A percentile compares a stretch with the other conserved stretches of the same genome.
Evolutionary conservation across 75 land plant genomes (phyloP).

Genomic region (Larix kaempferi): DNA sequence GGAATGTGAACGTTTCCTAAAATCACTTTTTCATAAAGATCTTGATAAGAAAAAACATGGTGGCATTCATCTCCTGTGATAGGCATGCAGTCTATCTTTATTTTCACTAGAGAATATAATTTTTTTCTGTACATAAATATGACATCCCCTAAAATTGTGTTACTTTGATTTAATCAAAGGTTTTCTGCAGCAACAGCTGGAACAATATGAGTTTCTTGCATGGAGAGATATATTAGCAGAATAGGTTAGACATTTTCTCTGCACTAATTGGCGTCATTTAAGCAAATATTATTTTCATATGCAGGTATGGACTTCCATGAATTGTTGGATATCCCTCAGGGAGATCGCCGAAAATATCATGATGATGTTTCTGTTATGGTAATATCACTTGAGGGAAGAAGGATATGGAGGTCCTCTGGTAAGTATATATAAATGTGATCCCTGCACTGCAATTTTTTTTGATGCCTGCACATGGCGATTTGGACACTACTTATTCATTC

Average conservation of each 20-base stretch:
- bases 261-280: neutral
- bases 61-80: neutral
- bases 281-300: neutral
- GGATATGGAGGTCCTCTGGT: constrained; percentile 82
- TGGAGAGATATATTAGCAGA: neutral
- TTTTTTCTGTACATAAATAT: neutral
- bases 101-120: neutral
- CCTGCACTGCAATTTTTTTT: constrained; percentile 2
- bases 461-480: neutral
- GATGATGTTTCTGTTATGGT: constrained; percentile 92
- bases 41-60: neutral
- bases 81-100: neutral
- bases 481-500: constrained; percentile 12
- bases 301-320: constrained; percentile 85
- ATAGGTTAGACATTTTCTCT: neutral
- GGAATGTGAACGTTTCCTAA: neutral
- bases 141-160: neutral
- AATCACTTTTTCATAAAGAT: constrained; percentile 1
- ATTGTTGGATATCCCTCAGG: constrained; percentile 77
- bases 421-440: constrained; percentile 14
- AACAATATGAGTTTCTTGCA: neutral
- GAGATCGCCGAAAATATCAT: constrained; percentile 75
- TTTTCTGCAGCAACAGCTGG: neutral
- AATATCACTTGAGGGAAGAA: constrained; percentile 72
- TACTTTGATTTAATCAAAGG: neutral